Conservation (phyloP, 2,329 filamentous ascomycete genomes). For the Fusarium sp. region DNA sequence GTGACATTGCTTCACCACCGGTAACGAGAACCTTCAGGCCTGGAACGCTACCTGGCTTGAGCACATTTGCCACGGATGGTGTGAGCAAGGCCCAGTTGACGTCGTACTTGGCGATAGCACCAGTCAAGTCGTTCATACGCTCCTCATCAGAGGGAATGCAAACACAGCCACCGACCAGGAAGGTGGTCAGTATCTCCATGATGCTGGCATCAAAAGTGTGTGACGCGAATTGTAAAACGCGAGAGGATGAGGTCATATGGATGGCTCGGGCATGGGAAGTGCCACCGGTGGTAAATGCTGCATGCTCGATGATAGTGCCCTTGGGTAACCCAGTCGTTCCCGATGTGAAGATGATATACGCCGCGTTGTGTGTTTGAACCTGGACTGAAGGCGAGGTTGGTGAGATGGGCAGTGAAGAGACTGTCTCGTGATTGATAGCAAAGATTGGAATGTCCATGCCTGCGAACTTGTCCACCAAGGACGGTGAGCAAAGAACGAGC, state of each 20-base stretch:
- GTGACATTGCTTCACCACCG: constrained; percentile 30
- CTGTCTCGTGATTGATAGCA: neutral
- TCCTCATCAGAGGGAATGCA: constrained; percentile 33
- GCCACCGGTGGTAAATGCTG: constrained; percentile 17
- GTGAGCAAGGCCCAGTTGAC: constrained; percentile 39
- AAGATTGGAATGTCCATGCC: neutral
- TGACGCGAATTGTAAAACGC: constrained; percentile 34
- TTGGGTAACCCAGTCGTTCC: constrained; percentile 41
- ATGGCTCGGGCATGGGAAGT: constrained; percentile 35
- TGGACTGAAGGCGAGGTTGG: neutral
- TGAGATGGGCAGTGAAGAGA: neutral
- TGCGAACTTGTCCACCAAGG: constrained; percentile 1
- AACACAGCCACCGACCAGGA: constrained; percentile 39
- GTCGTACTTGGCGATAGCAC: constrained; percentile 12
- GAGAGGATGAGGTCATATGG: constrained; percentile 23
- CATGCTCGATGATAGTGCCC: constrained; percentile 37
- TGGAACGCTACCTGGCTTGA: constrained; percentile 26
- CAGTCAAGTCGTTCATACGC: constrained; percentile 32
- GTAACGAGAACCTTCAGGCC: constrained; percentile 20
- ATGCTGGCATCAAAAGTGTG: constrained; percentile 37
- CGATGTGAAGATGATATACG: constrained; percentile 41
- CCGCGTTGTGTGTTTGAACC: constrained; percentile 4
- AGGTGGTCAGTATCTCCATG: constrained; percentile 40
- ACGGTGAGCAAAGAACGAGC: constrained; percentile 23
- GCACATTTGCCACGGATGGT: constrained; percentile 29